Evolutionary conservation across 495 filamentous ascomycete species (phyloP), one percentile per base, ranked within the genome.

Genomic region (Cudoniella acicularis): DNA sequence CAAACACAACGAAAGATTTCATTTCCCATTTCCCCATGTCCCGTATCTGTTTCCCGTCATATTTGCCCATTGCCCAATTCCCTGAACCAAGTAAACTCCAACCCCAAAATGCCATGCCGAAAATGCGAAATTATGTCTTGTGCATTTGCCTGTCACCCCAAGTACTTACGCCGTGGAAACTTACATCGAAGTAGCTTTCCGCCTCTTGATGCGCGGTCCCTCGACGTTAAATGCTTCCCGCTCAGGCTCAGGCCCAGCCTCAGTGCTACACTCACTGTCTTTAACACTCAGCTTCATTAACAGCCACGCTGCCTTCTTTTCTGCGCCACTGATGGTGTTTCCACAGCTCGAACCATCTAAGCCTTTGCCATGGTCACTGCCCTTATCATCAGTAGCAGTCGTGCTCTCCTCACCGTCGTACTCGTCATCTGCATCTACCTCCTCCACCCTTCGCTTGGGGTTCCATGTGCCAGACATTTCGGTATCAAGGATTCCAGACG

Each of bases 261-360:
- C 57, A 47, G 59, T 66, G 11, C 54, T 42, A 49, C 49, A 57
- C 8, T 63, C 62, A 45, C 49, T 65, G 66, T 80, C 75, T 60
- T 77, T 73, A 62, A 77, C 77, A 49, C 79, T 77, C 48, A 86
- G 67, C 61, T 77, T 78, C 63, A 86, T 70, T 57, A 86, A 67
- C 47, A 82, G 71, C 67, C 82, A 73, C 18, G 83, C 83, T 3
- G 83, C 83, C 52, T 78, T 80, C 61, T 82, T 77, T 60, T 83
- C 81, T 40, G 27, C 59, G 17, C 41, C 56, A 10, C 58, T 56
- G 47, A 20, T 21, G 17, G 4, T 45, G 43, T 8, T 18, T 11
- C 51, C 40, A 2, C 10, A 23, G 60, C 52, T 0, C 55, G 66
- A 1, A 62, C 59, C 41, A 41, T 59, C 57, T 51, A 53, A 52